Evolutionary conservation across 352 stramenopile species (phyloP).

Genomic region (Pythium apleroticum): DNA sequence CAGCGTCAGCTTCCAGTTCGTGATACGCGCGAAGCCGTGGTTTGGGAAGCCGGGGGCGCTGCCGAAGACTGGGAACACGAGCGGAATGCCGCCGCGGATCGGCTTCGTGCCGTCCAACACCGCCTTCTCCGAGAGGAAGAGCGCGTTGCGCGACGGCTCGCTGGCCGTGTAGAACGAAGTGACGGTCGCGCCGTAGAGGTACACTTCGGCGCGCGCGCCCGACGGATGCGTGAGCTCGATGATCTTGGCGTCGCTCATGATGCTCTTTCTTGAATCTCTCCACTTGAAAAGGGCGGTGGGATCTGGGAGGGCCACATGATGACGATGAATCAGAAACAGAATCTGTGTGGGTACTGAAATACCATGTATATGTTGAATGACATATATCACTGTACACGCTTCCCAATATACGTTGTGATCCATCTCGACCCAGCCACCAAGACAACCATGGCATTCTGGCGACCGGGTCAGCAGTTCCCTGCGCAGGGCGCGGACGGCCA

Average conservation of each 20-base stretch:
- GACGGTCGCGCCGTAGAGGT: conserved; percentile 92
- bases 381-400: too few species aligned
- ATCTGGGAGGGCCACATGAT: too few species aligned
- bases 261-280: neutral
- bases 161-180: conserved; percentile 79
- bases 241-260: conserved; percentile 21
- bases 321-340: conserved; percentile 1
- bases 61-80: conserved; percentile 97
- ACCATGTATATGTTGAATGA: too few species aligned
- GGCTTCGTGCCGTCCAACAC: conserved; percentile 91
- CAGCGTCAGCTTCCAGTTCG: conserved; percentile 60
- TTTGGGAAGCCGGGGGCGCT: conserved; percentile 83
- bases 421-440: too few species aligned
- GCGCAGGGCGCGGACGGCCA: conserved; percentile 14
- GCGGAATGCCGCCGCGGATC: conserved; percentile 94
- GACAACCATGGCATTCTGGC: conserved; percentile 70
- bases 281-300: neutral
- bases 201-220: conserved; percentile 71
- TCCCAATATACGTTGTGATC: too few species aligned
- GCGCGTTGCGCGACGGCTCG: conserved; percentile 77
- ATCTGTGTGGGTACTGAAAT: too few species aligned
- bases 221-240: conserved; percentile 64
- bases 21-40: conserved; percentile 93
- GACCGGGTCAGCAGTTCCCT: conserved; percentile 40
- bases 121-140: conserved; percentile 92